Percentiles rank a stretch among this genome's conserved stretches.
phyloP scores from a whole-genome alignment of 306 rosid species.

The Trifolium pratense region DNA sequence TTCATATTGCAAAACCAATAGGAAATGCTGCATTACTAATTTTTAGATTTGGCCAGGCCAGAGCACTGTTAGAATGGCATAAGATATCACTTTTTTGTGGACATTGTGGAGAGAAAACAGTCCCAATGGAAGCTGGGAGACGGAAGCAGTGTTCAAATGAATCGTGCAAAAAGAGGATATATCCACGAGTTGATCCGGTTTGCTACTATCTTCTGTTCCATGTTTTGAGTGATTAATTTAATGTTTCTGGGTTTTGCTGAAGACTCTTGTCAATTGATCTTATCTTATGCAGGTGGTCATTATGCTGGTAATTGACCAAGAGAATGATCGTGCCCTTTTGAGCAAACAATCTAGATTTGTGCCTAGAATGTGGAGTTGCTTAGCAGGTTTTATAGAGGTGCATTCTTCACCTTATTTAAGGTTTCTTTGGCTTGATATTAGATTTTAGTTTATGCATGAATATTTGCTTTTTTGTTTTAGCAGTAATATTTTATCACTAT shows the following conservation, averaged over 20 bases:
- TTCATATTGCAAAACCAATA: neutral
- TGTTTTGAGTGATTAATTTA: slow-evolving; percentile 18
- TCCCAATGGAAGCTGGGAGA: slow-evolving; percentile 79
- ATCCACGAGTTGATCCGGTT: slow-evolving; percentile 94
- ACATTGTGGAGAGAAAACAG: slow-evolving; percentile 83
- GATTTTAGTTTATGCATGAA: slow-evolving; percentile 25
- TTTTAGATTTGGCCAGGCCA: slow-evolving; percentile 65
- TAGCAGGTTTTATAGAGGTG: slow-evolving; percentile 95
- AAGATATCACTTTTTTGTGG: slow-evolving; percentile 75
- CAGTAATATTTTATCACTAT: slow-evolving; percentile 6
- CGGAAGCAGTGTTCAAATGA: slow-evolving; percentile 79
- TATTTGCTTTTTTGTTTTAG: slow-evolving; percentile 5
- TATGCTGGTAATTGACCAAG: slow-evolving; percentile 84
- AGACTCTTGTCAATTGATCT: slow-evolving; percentile 18
- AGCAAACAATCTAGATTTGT: slow-evolving; percentile 80
- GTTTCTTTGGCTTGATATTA: slow-evolving; percentile 35
- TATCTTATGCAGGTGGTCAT: slow-evolving; percentile 76
- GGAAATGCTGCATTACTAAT: slow-evolving; percentile 18
- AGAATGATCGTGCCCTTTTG: slow-evolving; percentile 77
- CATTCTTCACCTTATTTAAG: slow-evolving; percentile 37
- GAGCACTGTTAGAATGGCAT: slow-evolving; percentile 94
- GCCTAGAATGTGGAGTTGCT: slow-evolving; percentile 94
- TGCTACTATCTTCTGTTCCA: slow-evolving; percentile 34
- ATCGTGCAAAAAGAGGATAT: slow-evolving; percentile 73
- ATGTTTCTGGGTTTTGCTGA: slow-evolving; percentile 37